Conservation (phyloP, 352 stramenopile species). For the Halophytophthora polymorphica region DNA sequence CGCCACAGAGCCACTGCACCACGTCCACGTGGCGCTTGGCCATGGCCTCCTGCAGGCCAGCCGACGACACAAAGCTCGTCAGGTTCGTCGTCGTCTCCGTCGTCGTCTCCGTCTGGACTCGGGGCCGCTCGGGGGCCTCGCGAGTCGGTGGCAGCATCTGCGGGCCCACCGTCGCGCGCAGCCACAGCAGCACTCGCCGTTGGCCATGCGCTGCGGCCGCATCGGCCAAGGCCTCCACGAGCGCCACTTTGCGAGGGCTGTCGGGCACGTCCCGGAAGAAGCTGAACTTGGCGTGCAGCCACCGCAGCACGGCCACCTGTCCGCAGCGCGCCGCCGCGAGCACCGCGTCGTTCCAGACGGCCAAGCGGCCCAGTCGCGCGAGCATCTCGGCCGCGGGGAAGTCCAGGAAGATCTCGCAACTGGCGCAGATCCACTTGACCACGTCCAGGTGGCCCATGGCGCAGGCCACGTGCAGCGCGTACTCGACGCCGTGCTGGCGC, state of each 20-base stretch:
- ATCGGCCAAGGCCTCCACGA: slow-evolving; percentile 23
- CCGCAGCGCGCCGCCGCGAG: slow-evolving; percentile 23
- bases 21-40: slow-evolving; percentile 34
- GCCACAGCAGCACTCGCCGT: slow-evolving; percentile 28
- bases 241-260: slow-evolving; percentile 17
- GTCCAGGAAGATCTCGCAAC: slow-evolving; percentile 31
- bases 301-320: slow-evolving; percentile 19
- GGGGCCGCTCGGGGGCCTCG: background rate
- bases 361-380: slow-evolving; percentile 20
- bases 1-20: slow-evolving; percentile 28
- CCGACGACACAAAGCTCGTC: slow-evolving; percentile 30
- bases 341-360: slow-evolving; percentile 27
- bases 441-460: slow-evolving; percentile 32
- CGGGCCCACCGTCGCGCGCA: slow-evolving; percentile 15
- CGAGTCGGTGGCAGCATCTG: slow-evolving; percentile 10
- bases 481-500: slow-evolving; percentile 25
- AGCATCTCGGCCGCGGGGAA: slow-evolving; percentile 22
- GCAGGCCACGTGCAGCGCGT: slow-evolving; percentile 25
- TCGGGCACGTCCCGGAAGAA: slow-evolving; percentile 23
- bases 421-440: slow-evolving; percentile 37
- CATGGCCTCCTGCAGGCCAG: slow-evolving; percentile 23
- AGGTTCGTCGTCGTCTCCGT: background rate
- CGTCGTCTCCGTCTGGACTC: background rate
- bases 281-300: slow-evolving; percentile 27
- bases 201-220: slow-evolving; percentile 27